Percentiles rank a stretch among this genome's conserved stretches.
Conservation (phyloP, 495 filamentous ascomycete species). For the Cudoniella acicularis region DNA sequence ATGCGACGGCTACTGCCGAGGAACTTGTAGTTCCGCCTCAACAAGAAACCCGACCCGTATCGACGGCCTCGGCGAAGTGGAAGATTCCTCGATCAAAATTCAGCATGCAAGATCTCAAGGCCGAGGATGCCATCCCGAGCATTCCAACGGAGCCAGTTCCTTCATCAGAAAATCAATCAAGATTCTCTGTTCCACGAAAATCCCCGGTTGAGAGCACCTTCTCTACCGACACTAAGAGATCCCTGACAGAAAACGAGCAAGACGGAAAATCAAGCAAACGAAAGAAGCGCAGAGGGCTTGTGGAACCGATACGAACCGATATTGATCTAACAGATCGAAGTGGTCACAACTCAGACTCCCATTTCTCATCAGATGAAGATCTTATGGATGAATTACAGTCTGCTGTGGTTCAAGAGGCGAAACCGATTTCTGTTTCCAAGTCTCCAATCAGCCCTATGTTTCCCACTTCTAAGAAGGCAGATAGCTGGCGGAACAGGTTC, state of each 20-base stretch:
- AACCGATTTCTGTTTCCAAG: slow-evolving; percentile 76
- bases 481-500: slow-evolving; percentile 35
- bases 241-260: slow-evolving; percentile 12
- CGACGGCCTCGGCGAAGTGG: slow-evolving; percentile 7
- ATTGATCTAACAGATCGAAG: slow-evolving; percentile 36
- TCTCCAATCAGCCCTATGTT: slow-evolving; percentile 73
- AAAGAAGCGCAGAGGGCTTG: slow-evolving; percentile 43
- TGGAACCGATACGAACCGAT: slow-evolving; percentile 56
- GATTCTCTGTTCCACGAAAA: slow-evolving; percentile 4
- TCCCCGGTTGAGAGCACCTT: slow-evolving; percentile 24
- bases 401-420: slow-evolving; percentile 78
- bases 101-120: slow-evolving; percentile 39
- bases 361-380: slow-evolving; percentile 75
- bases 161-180: not conserved
- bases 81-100: slow-evolving; percentile 47
- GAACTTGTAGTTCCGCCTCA: not conserved
- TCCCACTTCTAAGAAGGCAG: slow-evolving; percentile 37
- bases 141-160: slow-evolving; percentile 7
- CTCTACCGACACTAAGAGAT: slow-evolving; percentile 12
- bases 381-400: slow-evolving; percentile 86
- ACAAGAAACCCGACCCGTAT: not conserved
- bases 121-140: not conserved
- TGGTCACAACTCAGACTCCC: slow-evolving; percentile 56
- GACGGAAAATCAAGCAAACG: slow-evolving; percentile 14
- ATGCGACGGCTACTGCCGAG: not conserved